Conservation (phyloP, 495 filamentous ascomycete genomes). For the Tuber aestivum region DNA sequence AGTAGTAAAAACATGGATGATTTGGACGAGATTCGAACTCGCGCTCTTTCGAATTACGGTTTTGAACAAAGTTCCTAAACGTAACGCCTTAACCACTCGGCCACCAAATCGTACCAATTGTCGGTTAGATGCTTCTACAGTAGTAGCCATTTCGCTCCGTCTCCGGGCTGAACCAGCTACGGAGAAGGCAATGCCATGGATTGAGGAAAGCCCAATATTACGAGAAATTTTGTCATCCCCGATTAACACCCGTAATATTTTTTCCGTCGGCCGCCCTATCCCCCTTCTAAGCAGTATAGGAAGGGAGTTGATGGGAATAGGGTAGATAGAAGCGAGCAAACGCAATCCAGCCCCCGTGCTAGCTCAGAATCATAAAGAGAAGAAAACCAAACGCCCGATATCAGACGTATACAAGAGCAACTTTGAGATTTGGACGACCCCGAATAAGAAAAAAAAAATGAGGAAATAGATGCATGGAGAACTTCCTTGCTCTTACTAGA, state of each 20-base stretch:
- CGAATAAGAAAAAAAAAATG: neutral
- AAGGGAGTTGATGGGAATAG: neutral
- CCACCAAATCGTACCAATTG: neutral
- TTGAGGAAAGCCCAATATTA: neutral
- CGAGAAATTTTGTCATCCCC: neutral
- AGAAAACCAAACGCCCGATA: neutral
- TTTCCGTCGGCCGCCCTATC: neutral
- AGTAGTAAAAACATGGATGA: slow-evolving; percentile 13
- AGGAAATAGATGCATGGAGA: neutral
- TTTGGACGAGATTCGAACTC: slow-evolving; percentile 32
- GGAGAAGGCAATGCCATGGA: neutral
- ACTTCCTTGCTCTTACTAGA: neutral
- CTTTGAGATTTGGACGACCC: neutral
- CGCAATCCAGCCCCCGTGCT: neutral
- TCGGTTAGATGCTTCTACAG: neutral
- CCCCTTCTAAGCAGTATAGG: neutral
- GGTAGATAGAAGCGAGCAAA: neutral
- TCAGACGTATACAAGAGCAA: neutral
- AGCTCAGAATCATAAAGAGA: neutral
- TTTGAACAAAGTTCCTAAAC: slow-evolving; percentile 27
- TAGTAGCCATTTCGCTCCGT: neutral
- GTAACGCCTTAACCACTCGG: slow-evolving; percentile 35
- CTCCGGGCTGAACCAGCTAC: neutral
- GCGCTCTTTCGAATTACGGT: slow-evolving; percentile 35
- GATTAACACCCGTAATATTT: neutral